phyloP scores from a whole-genome alignment of 768 basidiomycete genomes.

The Lactarius pseudohatsudake region DNA sequence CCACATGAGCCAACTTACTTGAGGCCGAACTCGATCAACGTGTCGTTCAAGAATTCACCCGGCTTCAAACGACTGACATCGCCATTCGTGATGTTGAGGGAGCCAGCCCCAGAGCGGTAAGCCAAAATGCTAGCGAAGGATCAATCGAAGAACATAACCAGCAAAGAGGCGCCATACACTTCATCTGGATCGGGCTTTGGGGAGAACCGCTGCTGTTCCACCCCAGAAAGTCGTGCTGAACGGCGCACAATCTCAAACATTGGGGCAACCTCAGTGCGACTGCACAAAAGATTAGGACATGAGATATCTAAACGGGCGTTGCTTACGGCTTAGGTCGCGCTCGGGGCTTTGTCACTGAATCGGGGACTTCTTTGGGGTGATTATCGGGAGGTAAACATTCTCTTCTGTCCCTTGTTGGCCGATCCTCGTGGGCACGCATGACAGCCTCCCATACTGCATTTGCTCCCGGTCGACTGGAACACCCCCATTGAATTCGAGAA shows the following conservation, averaged over 20 bases:
- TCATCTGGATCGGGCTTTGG: constrained; percentile 27
- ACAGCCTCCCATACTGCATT: constrained; percentile 19
- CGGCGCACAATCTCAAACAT: constrained; percentile 18
- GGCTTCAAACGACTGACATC: constrained; percentile 74
- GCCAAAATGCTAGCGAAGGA: constrained; percentile 59
- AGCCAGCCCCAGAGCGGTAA: constrained; percentile 72
- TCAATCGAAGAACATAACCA: background rate
- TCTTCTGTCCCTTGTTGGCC: background rate
- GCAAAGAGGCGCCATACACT: constrained; percentile 14
- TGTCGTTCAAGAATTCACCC: constrained; percentile 92
- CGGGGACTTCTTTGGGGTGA: constrained; percentile 6
- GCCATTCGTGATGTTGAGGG: constrained; percentile 77
- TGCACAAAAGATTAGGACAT: constrained; percentile 1
- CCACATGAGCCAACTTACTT: constrained; percentile 55
- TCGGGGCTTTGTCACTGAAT: constrained; percentile 7
- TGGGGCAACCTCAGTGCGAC: constrained; percentile 1
- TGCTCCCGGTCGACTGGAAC: constrained; percentile 17
- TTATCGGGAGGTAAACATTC: constrained; percentile 5
- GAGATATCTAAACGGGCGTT: background rate
- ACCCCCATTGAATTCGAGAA: background rate
- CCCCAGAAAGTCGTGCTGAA: constrained; percentile 26
- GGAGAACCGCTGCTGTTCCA: constrained; percentile 9
- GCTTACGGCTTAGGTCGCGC: constrained; percentile 11
- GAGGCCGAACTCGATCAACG: constrained; percentile 92
- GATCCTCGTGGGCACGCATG: constrained; percentile 5